Conservation (phyloP, 805 yeast species). For the Metschnikowia rubicola region DNA sequence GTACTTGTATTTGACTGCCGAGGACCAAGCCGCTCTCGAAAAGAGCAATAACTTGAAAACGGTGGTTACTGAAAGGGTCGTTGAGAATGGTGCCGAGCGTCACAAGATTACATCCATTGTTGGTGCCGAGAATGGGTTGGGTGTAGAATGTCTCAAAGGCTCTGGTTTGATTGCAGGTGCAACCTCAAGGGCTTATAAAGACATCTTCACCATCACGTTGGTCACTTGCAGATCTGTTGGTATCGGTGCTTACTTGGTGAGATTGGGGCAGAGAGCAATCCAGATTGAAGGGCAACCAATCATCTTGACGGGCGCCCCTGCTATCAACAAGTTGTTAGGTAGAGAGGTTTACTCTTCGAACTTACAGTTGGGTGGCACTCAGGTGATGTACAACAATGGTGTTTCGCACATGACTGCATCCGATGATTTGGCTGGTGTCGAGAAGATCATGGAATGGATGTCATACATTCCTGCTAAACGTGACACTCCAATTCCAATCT, state of each 20-base stretch:
- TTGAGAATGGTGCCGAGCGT: constrained; percentile 82
- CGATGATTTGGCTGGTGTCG: constrained; percentile 95
- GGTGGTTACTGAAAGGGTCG: constrained; percentile 72
- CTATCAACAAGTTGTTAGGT: constrained; percentile 93
- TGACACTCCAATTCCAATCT: constrained; percentile 84
- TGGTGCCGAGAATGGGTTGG: constrained; percentile 94
- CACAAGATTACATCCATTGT: constrained; percentile 77
- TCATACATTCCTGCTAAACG: constrained; percentile 91
- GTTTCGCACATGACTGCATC: constrained; percentile 96
- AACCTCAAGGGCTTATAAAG: constrained; percentile 95
- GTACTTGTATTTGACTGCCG: constrained; percentile 78
- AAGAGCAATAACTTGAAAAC: constrained; percentile 57
- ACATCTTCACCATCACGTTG: constrained; percentile 94
- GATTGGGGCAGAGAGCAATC: constrained; percentile 98
- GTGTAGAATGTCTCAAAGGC: constrained; percentile 97
- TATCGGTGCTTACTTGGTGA: constrained; percentile 97
- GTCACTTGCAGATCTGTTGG: constrained; percentile 99
- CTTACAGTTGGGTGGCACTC: constrained; percentile 98
- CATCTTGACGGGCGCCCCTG: constrained; percentile 98
- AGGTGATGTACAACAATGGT: constrained; percentile 97
- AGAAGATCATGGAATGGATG: constrained; percentile 92
- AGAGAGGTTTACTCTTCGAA: constrained; percentile 96
- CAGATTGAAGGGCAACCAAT: constrained; percentile 99
- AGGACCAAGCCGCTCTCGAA: constrained; percentile 54
- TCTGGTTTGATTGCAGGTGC: constrained; percentile 99